Conservation (phyloP, 768 basidiomycete species). For the Leucogyrophana mollusca region DNA sequence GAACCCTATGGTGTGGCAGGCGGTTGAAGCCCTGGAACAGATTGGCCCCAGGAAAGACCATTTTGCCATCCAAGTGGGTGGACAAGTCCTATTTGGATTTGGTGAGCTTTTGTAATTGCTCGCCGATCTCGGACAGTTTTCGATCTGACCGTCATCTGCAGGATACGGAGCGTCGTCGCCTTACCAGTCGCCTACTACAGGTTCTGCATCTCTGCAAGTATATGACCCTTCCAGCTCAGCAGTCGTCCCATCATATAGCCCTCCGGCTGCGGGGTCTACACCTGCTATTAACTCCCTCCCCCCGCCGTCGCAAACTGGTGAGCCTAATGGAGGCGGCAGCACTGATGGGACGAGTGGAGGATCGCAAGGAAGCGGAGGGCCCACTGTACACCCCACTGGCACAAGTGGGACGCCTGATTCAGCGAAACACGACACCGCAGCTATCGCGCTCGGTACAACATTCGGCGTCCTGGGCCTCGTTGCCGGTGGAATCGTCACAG, state of each 20-base stretch:
- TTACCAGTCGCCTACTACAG: slow-evolving; percentile 49
- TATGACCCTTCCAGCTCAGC: slow-evolving; percentile 41
- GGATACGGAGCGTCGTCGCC: slow-evolving; percentile 31
- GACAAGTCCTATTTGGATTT: slow-evolving; percentile 72
- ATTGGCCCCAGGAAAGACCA: slow-evolving; percentile 73
- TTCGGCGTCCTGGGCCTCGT: slow-evolving; percentile 61
- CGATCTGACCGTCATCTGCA: slow-evolving; percentile 3
- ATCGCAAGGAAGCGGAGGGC: slow-evolving; percentile 6
- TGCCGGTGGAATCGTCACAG: slow-evolving; percentile 36
- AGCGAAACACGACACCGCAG: slow-evolving; percentile 28
- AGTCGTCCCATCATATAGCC: slow-evolving; percentile 42
- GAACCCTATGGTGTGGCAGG: slow-evolving; percentile 60
- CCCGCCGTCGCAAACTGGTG: slow-evolving; percentile 29
- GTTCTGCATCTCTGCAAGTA: slow-evolving; percentile 52
- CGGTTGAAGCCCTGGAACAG: slow-evolving; percentile 47
- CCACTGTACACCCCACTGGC: slow-evolving; percentile 15
- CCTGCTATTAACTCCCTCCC: slow-evolving; percentile 33
- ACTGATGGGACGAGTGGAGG: slow-evolving; percentile 8
- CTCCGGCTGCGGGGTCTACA: slow-evolving; percentile 28
- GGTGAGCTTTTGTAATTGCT: slow-evolving; percentile 48
- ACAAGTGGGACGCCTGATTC: slow-evolving; percentile 11
- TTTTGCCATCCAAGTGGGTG: slow-evolving; percentile 60
- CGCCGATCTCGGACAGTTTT: no score
- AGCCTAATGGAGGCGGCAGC: slow-evolving; percentile 4
- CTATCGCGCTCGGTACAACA: slow-evolving; percentile 60